Conservation (phyloP, 441 rosid genomes). For the Lepidium campestre region DNA sequence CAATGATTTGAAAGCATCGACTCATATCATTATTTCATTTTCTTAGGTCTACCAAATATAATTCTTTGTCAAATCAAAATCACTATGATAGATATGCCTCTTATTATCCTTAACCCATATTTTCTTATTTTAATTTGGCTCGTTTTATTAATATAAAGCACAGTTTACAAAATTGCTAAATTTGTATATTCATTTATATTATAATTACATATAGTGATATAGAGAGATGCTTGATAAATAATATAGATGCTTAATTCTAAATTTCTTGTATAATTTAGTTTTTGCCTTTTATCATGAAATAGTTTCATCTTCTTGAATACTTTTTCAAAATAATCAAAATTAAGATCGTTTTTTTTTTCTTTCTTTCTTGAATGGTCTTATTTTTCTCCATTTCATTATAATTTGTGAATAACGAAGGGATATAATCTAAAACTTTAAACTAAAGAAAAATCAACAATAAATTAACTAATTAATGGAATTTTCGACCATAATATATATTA, state of each 20-base stretch:
- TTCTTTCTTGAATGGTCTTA: no score
- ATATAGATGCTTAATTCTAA: background rate
- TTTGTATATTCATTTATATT: no score
- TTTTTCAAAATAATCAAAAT: background rate
- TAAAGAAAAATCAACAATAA: background rate
- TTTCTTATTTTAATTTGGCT: background rate
- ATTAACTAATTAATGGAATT: background rate
- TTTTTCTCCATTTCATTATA: background rate
- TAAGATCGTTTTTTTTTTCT: background rate
- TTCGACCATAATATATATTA: background rate
- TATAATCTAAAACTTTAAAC: background rate
- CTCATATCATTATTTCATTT: constrained; percentile 14
- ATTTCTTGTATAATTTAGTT: background rate
- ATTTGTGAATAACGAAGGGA: background rate
- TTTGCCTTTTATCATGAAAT: background rate
- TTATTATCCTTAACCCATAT: background rate
- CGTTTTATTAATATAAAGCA: background rate
- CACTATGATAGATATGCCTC: background rate
- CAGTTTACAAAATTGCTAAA: background rate
- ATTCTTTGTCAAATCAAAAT: constrained; percentile 17
- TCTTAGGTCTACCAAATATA: constrained; percentile 15
- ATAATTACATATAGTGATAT: no score
- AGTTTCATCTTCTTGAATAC: background rate
- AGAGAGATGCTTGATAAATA: no score
- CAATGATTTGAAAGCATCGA: constrained; percentile 26